Evolutionary conservation across 306 rosid species (phyloP).

Genomic region (Pyrus bretschneideri): DNA sequence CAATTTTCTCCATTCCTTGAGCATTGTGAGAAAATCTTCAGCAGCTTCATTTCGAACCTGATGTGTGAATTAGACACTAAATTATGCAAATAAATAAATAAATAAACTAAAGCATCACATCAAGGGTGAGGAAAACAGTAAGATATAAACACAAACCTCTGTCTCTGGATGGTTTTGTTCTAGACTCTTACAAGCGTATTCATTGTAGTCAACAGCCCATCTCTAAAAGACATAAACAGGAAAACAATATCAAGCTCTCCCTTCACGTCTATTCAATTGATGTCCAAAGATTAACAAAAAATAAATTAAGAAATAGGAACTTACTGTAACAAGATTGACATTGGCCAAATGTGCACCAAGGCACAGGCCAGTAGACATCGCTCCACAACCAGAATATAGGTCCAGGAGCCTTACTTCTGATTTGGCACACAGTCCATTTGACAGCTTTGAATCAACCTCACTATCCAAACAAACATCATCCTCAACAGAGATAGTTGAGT

Average conservation of each 20-base stretch:
- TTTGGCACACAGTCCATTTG: slow-evolving; percentile 21
- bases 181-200: slow-evolving; percentile 53
- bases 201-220: slow-evolving; percentile 81
- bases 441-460: slow-evolving; percentile 22
- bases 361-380: slow-evolving; percentile 87
- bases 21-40: slow-evolving; percentile 47
- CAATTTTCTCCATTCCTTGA: slow-evolving; percentile 60
- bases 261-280: background rate
- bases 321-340: slow-evolving; percentile 67
- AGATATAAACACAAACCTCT: slow-evolving; percentile 30
- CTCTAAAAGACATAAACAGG: slow-evolving; percentile 25
- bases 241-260: background rate
- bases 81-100: background rate
- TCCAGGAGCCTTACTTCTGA: slow-evolving; percentile 48
- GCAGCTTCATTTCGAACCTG: slow-evolving; percentile 85
- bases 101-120: background rate
- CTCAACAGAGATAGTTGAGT: slow-evolving; percentile 64
- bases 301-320: background rate
- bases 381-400: slow-evolving; percentile 85
- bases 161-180: slow-evolving; percentile 68
- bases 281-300: background rate
- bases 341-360: slow-evolving; percentile 54
- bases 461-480: slow-evolving; percentile 21
- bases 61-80: background rate
- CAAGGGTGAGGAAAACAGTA: background rate